Percentiles rank a stretch among this genome's conserved stretches.
These are phyloP conservation scores for Chloranthus sessilifolius DNA, from an alignment of 164 flowering plant genomes.

Conservation along the genomic window DNA sequence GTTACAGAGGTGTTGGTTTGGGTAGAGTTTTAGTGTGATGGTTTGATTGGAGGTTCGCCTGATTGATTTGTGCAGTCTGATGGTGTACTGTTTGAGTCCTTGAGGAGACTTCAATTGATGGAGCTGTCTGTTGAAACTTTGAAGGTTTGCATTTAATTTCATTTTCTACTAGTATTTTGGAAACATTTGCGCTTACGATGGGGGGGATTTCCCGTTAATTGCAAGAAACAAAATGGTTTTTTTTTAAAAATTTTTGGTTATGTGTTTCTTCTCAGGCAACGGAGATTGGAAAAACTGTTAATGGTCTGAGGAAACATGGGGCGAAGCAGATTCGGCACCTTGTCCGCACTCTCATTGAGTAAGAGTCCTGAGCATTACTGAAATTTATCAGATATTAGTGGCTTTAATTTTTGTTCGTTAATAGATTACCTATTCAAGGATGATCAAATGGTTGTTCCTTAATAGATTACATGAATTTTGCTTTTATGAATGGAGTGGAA, in stretches of 20 bases:
- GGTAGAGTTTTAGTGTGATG: not conserved
- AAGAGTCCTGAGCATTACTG: slow-evolving; percentile 17
- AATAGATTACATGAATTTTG: too few species aligned
- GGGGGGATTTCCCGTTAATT: too few species aligned
- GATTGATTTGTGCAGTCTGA: slow-evolving; percentile 50
- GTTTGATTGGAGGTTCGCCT: not conserved
- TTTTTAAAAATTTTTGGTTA: too few species aligned
- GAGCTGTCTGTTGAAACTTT: slow-evolving; percentile 55
- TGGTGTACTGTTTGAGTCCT: slow-evolving; percentile 49
- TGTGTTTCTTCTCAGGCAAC: slow-evolving; percentile 59
- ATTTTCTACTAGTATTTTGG: not conserved
- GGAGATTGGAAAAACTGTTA: slow-evolving; percentile 89
- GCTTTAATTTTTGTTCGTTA: too few species aligned
- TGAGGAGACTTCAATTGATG: slow-evolving; percentile 87
- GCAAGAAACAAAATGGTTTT: too few species aligned
- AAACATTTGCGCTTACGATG: too few species aligned
- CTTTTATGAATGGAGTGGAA: too few species aligned
- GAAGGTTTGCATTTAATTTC: slow-evolving; percentile 35
- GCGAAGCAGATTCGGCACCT: slow-evolving; percentile 57
- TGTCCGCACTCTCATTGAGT: slow-evolving; percentile 57
- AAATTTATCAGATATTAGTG: too few species aligned
- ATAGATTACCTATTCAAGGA: too few species aligned
- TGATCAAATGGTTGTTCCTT: too few species aligned
- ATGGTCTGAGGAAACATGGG: slow-evolving; percentile 54
- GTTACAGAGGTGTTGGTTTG: not conserved